Percentiles rank a stretch among this genome's conserved stretches.
Evolutionary conservation across 352 stramenopile genomes (phyloP).

Genomic region (Phytopythium kandeliae): DNA sequence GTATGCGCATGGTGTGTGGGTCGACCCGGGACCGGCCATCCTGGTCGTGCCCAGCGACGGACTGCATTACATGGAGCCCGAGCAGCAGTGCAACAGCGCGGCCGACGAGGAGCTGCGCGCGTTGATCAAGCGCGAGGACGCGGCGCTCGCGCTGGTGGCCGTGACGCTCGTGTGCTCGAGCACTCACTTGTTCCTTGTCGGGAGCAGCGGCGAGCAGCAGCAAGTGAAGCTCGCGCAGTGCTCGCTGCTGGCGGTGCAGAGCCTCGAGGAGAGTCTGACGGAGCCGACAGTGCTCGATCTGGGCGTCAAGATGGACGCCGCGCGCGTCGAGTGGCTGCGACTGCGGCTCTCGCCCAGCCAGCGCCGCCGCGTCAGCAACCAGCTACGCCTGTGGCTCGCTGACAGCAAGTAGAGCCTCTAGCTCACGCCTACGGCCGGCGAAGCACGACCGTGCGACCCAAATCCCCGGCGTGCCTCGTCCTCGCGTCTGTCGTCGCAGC

Average conservation of each 20-base stretch:
- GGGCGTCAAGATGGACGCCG: slow-evolving; percentile 25
- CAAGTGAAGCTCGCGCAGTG: slow-evolving; percentile 42
- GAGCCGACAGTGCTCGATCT: slow-evolving; percentile 62
- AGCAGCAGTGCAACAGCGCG: slow-evolving; percentile 11
- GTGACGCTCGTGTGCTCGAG: slow-evolving; percentile 48
- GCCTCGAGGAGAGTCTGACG: slow-evolving; percentile 63
- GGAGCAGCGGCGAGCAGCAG: slow-evolving; percentile 23
- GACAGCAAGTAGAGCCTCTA: slow-evolving; percentile 12
- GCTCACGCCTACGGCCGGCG: too few species aligned
- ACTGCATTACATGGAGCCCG: slow-evolving; percentile 21
- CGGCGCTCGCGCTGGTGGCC: slow-evolving; percentile 16
- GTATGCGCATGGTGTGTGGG: slow-evolving; percentile 62
- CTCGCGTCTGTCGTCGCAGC: background rate
- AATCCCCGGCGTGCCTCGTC: too few species aligned
- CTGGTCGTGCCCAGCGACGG: slow-evolving; percentile 12
- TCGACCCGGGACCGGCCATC: slow-evolving; percentile 23
- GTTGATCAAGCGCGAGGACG: slow-evolving; percentile 31
- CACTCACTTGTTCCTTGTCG: slow-evolving; percentile 52
- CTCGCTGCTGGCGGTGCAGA: slow-evolving; percentile 41
- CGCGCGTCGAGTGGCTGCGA: slow-evolving; percentile 43
- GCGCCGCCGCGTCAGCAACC: slow-evolving; percentile 55
- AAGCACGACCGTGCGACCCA: slow-evolving; percentile 1
- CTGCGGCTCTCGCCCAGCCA: slow-evolving; percentile 49
- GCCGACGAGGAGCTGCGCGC: slow-evolving; percentile 20
- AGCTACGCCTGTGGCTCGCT: slow-evolving; percentile 46